A percentile compares a stretch with the other conserved stretches of the same genome.
Conservation (phyloP, 208 protist genomes). For the Leptomonas seymouri region DNA sequence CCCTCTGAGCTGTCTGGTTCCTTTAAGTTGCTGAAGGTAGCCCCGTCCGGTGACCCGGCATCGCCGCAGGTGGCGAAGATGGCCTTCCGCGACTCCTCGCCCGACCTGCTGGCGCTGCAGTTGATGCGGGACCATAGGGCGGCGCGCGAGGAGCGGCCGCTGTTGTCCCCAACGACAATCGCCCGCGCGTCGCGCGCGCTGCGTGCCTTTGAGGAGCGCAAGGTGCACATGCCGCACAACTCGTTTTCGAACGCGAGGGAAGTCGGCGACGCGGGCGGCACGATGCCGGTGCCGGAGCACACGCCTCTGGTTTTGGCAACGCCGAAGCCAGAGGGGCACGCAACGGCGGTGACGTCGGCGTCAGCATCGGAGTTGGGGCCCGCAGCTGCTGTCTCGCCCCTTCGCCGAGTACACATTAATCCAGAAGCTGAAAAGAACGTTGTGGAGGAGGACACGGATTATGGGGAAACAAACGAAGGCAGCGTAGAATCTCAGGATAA, state of each 20-base stretch:
- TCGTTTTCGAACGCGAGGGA: conserved; percentile 37
- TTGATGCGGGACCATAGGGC: conserved; percentile 43
- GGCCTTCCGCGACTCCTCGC: conserved; percentile 39
- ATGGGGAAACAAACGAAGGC: conserved; percentile 39
- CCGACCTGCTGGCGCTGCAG: conserved; percentile 53
- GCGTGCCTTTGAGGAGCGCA: conserved; percentile 46
- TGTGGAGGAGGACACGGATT: conserved; percentile 13
- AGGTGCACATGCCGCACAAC: conserved; percentile 42
- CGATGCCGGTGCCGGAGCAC: conserved; percentile 35
- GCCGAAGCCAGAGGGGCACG: background rate
- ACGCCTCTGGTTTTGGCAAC: conserved; percentile 42
- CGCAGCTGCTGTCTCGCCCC: background rate
- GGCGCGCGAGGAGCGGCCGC: conserved; percentile 16
- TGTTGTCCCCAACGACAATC: conserved; percentile 53
- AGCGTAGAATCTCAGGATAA: conserved; percentile 36
- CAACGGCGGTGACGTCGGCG: background rate
- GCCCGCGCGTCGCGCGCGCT: conserved; percentile 38
- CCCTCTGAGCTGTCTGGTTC: conserved; percentile 2
- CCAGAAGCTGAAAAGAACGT: conserved; percentile 37
- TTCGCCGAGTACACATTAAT: conserved; percentile 44
- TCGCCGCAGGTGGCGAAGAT: conserved; percentile 18
- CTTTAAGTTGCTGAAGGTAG: conserved; percentile 1
- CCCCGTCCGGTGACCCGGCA: background rate
- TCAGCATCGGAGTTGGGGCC: no score
- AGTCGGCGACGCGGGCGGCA: conserved; percentile 23